Conservation (phyloP, 768 basidiomycete species). For the Mycena epipterygia region DNA sequence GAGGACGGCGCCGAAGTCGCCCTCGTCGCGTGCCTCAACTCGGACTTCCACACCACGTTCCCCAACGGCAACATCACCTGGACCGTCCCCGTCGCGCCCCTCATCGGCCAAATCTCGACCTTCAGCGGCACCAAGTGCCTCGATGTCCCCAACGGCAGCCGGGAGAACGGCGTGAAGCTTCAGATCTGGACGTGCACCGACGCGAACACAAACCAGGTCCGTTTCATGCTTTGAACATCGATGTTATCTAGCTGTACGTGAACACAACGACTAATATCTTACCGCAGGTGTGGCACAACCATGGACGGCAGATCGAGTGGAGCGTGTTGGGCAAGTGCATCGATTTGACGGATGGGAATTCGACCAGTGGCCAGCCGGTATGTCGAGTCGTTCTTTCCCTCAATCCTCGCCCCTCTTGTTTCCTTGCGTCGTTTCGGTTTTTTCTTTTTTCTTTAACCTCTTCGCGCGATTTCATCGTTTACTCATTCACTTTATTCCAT, state of each 20-base stretch:
- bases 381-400: too few species aligned
- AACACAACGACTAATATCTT: too few species aligned
- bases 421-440: too few species aligned
- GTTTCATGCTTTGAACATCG: too few species aligned
- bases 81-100: constrained; percentile 12
- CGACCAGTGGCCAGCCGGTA: not conserved
- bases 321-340: constrained; percentile 12
- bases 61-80: constrained; percentile 27
- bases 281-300: too few species aligned
- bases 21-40: constrained; percentile 18
- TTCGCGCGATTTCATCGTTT: too few species aligned
- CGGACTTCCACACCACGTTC: constrained; percentile 19
- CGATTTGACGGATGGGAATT: constrained; percentile 23
- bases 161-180: constrained; percentile 44
- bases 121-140: constrained; percentile 38
- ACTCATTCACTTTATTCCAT: not conserved
- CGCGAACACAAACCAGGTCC: constrained; percentile 23
- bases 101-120: constrained; percentile 3
- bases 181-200: constrained; percentile 39
- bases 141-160: constrained; percentile 39
- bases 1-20: constrained; percentile 15
- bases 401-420: too few species aligned
- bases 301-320: not conserved
- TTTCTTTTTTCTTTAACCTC: too few species aligned
- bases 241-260: too few species aligned